Evolutionary conservation across 1,284 basidiomycete genomes (phyloP), one percentile per base, ranked within the genome.

Genomic region (Amylostereum chailletii): DNA sequence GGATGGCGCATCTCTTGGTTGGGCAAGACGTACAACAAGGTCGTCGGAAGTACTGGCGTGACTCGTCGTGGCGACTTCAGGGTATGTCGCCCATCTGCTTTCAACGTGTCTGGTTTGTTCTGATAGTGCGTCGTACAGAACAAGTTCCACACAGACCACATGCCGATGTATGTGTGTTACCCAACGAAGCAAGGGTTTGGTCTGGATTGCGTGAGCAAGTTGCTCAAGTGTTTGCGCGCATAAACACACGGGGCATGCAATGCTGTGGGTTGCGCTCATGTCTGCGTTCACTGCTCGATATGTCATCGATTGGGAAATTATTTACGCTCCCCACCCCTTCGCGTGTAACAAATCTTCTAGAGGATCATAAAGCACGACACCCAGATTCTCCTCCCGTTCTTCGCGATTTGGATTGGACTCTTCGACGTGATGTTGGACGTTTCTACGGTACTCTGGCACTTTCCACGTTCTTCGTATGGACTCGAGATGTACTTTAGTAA

Each of bases 1-100:
- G 71, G 70, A 4, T 74, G 69, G 71, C 70, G 65, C 48, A 61
- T 74, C n/a, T 63, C 57, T 1, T 66, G 65, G 49, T 58, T 75
- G 29, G 63, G 61, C 31, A 66, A 66, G 53, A 66, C 68, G 0
- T 75, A 74, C 49, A 54, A 59, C 5, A 65, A 62, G 19, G 63
- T 76, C 27, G 62, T 65, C 2, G 60, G 58, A 26, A 60, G 61
- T 1, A 63, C 68, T 0, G 67, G 69, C 29, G 55, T 74, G 29
- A 48, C 68, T 11, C 65, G 64, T 40, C 56, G 70, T 34, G 68
- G 69, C 8, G 64, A 73, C 41, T 74, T 71, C 51, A 62, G 70
- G 55, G 71, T 71, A 48, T 43, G 65, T 57, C 30, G 2, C 9
- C 37, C 4, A 9, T 27, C 33, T 34, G 29, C 39, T 42, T 30